Conservation (phyloP, 345 rosid species). For the Anastatica hierochuntica region DNA sequence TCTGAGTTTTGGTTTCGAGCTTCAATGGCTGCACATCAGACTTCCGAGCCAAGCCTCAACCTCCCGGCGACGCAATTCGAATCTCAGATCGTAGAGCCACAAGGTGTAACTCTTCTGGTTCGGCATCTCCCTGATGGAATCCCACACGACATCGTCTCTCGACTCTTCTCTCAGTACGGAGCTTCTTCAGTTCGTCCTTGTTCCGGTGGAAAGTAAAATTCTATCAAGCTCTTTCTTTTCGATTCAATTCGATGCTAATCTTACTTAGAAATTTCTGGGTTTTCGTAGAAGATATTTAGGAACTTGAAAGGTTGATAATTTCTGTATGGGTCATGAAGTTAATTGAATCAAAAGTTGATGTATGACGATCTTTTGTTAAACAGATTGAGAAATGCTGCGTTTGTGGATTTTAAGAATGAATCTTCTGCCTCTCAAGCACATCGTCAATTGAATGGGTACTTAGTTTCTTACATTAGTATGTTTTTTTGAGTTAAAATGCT, state of each 20-base stretch:
- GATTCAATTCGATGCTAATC: not conserved
- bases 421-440: constrained; percentile 72
- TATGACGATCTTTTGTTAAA: not conserved
- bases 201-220: constrained; percentile 47
- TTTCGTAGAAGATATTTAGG: not conserved
- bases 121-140: constrained; percentile 83
- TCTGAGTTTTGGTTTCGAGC: not conserved
- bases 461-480: not conserved
- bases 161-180: constrained; percentile 82
- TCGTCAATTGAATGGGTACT: constrained; percentile 72
- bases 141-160: constrained; percentile 56
- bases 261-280: not conserved
- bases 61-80: constrained; percentile 19
- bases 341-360: no score
- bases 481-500: no score
- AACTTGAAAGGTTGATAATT: not conserved
- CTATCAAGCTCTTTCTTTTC: not conserved
- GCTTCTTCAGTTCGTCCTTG: constrained; percentile 74
- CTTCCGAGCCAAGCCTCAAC: constrained; percentile 19
- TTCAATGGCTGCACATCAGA: constrained; percentile 17
- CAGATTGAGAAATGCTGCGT: constrained; percentile 77
- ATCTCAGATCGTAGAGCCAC: constrained; percentile 21
- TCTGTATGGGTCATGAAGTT: no score
- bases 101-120: constrained; percentile 38
- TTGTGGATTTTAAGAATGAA: constrained; percentile 78